A percentile compares a stretch with the other conserved stretches of the same genome.
phyloP scores from a whole-genome alignment of 441 rosid species.

The Syzygium malaccense region DNA sequence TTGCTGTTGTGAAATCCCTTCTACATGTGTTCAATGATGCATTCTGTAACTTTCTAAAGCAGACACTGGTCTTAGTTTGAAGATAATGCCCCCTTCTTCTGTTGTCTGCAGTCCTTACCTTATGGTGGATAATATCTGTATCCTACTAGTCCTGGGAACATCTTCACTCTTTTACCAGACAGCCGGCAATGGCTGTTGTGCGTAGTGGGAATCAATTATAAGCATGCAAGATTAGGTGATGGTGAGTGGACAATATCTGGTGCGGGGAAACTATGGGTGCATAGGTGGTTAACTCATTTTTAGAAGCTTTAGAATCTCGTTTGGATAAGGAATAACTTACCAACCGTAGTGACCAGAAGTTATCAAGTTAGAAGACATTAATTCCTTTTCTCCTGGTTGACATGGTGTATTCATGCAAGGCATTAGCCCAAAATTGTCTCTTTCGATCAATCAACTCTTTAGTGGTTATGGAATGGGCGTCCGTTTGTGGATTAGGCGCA shows the following conservation, averaged over 20 bases:
- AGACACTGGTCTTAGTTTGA: neutral
- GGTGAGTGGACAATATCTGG: neutral
- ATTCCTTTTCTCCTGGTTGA: neutral
- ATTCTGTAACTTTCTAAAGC: neutral
- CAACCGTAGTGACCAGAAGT: neutral
- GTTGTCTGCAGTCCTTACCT: neutral
- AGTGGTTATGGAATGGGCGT: neutral
- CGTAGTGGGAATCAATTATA: neutral
- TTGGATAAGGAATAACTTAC: neutral
- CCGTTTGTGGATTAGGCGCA: neutral
- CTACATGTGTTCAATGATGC: neutral
- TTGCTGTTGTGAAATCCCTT: neutral
- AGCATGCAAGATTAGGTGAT: neutral
- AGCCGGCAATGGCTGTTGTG: neutral
- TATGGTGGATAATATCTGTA: neutral
- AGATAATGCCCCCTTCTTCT: neutral
- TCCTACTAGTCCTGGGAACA: neutral
- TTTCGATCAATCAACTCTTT: neutral
- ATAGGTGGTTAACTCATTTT: neutral
- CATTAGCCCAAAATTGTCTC: neutral
- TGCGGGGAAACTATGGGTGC: neutral
- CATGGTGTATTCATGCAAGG: neutral
- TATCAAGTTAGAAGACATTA: neutral
- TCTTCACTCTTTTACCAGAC: neutral
- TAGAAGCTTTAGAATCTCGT: neutral